Evolutionary conservation across 2,329 filamentous ascomycete species (phyloP).

Genomic region (Ophiobolus disseminans): DNA sequence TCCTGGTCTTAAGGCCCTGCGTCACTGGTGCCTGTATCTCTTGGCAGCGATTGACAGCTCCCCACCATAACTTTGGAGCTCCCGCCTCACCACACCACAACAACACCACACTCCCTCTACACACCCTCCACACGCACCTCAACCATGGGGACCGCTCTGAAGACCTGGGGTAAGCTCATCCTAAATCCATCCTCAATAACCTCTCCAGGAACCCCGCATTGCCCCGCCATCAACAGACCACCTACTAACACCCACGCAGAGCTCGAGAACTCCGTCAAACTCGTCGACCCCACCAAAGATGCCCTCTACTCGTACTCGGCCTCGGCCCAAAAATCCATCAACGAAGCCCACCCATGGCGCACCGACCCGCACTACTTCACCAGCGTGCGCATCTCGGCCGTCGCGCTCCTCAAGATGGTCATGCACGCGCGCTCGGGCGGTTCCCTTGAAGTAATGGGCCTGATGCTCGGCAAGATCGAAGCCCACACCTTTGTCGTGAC

Average conservation of each 20-base stretch:
- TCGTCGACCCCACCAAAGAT: conserved; percentile 86
- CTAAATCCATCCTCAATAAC: background rate
- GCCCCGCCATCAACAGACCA: conserved; percentile 14
- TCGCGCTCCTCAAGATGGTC: conserved; percentile 97
- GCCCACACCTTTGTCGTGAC: conserved; percentile 89
- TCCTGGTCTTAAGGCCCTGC: background rate
- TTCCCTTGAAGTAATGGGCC: conserved; percentile 91
- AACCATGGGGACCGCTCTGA: conserved; percentile 45
- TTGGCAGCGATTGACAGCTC: conserved; percentile 36
- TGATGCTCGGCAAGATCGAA: conserved; percentile 95
- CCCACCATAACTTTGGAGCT: conserved; percentile 28
- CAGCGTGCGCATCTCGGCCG: conserved; percentile 87
- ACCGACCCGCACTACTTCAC: conserved; percentile 88
- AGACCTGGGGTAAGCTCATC: conserved; percentile 44
- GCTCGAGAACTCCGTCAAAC: conserved; percentile 80
- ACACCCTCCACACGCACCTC: conserved; percentile 10
- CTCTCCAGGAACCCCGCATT: conserved; percentile 1
- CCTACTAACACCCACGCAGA: conserved; percentile 62
- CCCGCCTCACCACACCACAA: conserved; percentile 12
- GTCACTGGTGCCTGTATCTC: conserved; percentile 34
- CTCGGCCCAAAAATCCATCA: conserved; percentile 70
- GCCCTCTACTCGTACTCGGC: conserved; percentile 86
- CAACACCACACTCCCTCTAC: conserved; percentile 14
- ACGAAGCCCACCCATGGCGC: conserved; percentile 74
- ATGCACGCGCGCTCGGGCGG: conserved; percentile 98